phyloP scores from a whole-genome alignment of 495 filamentous ascomycete genomes.

The Penicillium flavigenum region DNA sequence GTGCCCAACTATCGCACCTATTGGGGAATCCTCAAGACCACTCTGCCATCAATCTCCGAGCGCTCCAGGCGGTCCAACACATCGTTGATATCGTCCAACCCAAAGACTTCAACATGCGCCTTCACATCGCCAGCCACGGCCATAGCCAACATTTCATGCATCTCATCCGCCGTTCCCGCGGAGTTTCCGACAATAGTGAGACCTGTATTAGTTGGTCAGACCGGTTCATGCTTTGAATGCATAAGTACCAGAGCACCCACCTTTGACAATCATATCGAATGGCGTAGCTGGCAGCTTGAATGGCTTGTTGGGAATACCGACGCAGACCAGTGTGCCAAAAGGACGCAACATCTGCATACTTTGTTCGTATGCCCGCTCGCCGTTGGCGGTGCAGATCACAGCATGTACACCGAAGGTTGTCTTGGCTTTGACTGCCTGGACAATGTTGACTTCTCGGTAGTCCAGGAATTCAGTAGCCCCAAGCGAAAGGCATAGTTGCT shows the following conservation, averaged over 20 bases:
- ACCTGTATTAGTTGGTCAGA: constrained; percentile 21
- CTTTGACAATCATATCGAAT: constrained; percentile 47
- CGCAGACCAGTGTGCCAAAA: constrained; percentile 44
- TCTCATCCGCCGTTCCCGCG: constrained; percentile 40
- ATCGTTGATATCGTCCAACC: constrained; percentile 41
- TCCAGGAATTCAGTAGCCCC: constrained; percentile 43
- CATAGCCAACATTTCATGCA: constrained; percentile 43
- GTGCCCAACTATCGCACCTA: constrained; percentile 6
- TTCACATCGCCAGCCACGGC: constrained; percentile 40
- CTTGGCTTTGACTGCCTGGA: constrained; percentile 30
- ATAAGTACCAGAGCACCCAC: constrained; percentile 14
- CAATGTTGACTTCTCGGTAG: constrained; percentile 41
- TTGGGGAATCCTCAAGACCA: constrained; percentile 42
- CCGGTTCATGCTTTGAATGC: neutral
- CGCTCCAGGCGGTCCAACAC: constrained; percentile 40
- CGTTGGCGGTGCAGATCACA: constrained; percentile 46
- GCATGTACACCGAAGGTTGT: constrained; percentile 44
- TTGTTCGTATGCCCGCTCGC: constrained; percentile 41
- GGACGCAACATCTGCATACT: constrained; percentile 42
- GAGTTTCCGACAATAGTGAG: constrained; percentile 45
- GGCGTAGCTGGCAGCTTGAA: constrained; percentile 42
- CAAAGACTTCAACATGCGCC: constrained; percentile 42
- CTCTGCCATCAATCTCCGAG: constrained; percentile 44
- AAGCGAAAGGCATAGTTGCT: constrained; percentile 39
- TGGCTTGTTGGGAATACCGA: constrained; percentile 41